Evolutionary conservation across 371 early-diverging fungal genomes (phyloP).

Genomic region (Actinomucor elegans): DNA sequence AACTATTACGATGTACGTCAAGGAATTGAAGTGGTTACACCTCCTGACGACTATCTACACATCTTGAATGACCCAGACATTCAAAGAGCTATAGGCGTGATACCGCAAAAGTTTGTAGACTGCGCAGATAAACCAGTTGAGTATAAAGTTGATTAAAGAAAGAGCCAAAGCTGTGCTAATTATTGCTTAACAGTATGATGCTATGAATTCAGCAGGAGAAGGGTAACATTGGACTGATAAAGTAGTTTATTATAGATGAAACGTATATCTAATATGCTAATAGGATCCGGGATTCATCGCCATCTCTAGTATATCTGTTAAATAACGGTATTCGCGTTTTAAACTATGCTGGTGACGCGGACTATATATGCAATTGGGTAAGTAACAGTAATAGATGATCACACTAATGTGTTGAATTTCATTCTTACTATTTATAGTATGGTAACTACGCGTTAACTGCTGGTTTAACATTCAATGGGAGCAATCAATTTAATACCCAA

Average conservation of each 20-base stretch:
- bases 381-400: background rate
- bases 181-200: background rate
- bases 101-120: background rate
- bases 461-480: constrained; percentile 82
- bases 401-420: background rate
- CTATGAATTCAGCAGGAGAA: constrained; percentile 9
- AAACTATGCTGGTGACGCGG: constrained; percentile 89
- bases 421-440: constrained; percentile 8
- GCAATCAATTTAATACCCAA: constrained; percentile 49
- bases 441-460: constrained; percentile 89
- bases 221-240: background rate
- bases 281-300: constrained; percentile 6
- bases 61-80: constrained; percentile 8
- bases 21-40: background rate
- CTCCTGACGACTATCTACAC: constrained; percentile 12
- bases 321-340: constrained; percentile 71
- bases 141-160: background rate
- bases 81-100: constrained; percentile 11
- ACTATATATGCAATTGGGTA: constrained; percentile 89
- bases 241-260: too few relatives aligned
- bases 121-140: constrained; percentile 9
- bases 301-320: constrained; percentile 55
- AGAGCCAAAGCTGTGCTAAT: background rate
- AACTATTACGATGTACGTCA: constrained; percentile 24
- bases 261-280: background rate